phyloP scores from a whole-genome alignment of 2,329 filamentous ascomycete species.

The Penicillium sp. region DNA sequence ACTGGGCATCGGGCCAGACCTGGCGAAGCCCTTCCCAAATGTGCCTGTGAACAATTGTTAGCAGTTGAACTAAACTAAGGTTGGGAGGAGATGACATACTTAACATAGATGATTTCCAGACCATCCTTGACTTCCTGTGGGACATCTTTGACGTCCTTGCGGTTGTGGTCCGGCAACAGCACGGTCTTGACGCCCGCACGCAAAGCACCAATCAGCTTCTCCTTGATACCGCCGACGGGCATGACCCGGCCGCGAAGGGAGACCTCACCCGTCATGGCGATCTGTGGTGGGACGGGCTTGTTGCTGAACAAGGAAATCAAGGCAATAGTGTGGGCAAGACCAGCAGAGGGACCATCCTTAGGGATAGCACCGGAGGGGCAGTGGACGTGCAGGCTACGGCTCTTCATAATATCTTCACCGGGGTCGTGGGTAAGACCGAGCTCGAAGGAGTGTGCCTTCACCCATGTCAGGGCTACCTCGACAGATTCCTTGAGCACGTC shows the following conservation, averaged over 20 bases:
- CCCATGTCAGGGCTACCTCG: conserved; percentile 94
- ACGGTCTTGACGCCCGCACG: conserved; percentile 94
- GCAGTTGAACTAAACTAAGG: conserved; percentile 3
- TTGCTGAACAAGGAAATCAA: conserved; percentile 86
- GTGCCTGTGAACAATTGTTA: conserved; percentile 56
- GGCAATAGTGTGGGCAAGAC: conserved; percentile 90
- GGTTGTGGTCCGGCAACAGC: conserved; percentile 80
- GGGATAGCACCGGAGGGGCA: conserved; percentile 93
- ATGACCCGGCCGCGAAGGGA: conserved; percentile 86
- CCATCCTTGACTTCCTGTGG: conserved; percentile 86
- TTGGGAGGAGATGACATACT: conserved; percentile 54
- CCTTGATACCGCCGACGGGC: conserved; percentile 95
- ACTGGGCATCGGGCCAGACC: conserved; percentile 88
- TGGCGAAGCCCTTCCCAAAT: conserved; percentile 91
- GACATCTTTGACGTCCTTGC: conserved; percentile 88
- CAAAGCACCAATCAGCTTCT: conserved; percentile 94
- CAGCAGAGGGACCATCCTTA: conserved; percentile 82
- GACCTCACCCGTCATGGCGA: conserved; percentile 87
- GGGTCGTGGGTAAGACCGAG: conserved; percentile 78
- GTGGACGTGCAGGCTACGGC: conserved; percentile 90
- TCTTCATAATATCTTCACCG: conserved; percentile 92
- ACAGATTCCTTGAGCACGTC: conserved; percentile 97
- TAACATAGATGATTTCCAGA: conserved; percentile 83
- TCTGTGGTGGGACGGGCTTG: conserved; percentile 80
- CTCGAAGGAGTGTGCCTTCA: conserved; percentile 92